Conservation (phyloP, 176 grass and related monocot species). For the Carex scoparia region DNA sequence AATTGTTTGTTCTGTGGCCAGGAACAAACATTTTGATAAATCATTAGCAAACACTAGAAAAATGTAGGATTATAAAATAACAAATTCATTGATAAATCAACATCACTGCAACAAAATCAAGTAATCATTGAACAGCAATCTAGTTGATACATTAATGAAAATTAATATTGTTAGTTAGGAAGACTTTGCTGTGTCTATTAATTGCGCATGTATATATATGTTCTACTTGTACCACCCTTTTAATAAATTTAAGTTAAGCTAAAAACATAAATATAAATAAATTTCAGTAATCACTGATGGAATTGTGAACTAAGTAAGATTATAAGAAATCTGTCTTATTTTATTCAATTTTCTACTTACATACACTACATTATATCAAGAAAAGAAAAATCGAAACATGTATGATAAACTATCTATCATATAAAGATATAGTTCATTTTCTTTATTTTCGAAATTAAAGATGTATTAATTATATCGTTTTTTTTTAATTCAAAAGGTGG, state of each 20-base stretch:
- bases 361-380: neutral
- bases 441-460: neutral
- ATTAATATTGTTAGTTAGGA: too few relatives aligned
- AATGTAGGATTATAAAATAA: too few relatives aligned
- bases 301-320: too few relatives aligned
- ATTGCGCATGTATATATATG: neutral
- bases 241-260: neutral
- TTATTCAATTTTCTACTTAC: neutral
- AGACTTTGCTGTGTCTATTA: neutral
- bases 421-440: neutral
- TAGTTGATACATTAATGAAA: too few relatives aligned
- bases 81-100: too few relatives aligned
- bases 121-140: neutral
- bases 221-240: neutral
- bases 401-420: neutral
- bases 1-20: too few relatives aligned
- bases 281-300: too few relatives aligned
- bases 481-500: too few relatives aligned
- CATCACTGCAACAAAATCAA: too few relatives aligned
- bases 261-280: neutral
- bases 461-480: neutral
- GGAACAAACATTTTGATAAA: too few relatives aligned
- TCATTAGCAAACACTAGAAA: too few relatives aligned
- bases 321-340: neutral
- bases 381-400: neutral